Conservation (phyloP, 805 yeast genomes). For the Ogataea allantospora region DNA sequence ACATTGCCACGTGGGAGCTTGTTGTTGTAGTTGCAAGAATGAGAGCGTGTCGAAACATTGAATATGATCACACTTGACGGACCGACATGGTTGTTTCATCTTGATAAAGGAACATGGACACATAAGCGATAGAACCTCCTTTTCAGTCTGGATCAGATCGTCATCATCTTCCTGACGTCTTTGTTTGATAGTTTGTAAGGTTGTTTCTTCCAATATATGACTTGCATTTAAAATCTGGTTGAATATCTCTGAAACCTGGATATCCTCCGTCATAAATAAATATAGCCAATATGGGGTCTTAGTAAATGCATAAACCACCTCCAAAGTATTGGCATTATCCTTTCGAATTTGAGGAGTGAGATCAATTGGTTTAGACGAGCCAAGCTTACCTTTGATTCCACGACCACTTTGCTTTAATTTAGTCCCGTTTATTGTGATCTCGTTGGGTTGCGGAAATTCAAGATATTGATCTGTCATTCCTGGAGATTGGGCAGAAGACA, state of each 20-base stretch:
- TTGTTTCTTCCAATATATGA: constrained; percentile 48
- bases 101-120: constrained; percentile 78
- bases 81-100: constrained; percentile 69
- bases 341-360: constrained; percentile 49
- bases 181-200: constrained; percentile 36
- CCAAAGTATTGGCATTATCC: constrained; percentile 39
- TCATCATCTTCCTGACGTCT: constrained; percentile 48
- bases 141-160: constrained; percentile 67
- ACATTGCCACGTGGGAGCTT: constrained; percentile 84
- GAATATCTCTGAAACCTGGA: constrained; percentile 42
- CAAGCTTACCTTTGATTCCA: constrained; percentile 74
- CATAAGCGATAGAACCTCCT: constrained; percentile 59
- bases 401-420: constrained; percentile 53
- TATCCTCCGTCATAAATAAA: constrained; percentile 56
- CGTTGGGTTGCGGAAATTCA: constrained; percentile 72
- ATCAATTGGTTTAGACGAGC: constrained; percentile 82
- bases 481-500: constrained; percentile 47
- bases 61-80: constrained; percentile 70
- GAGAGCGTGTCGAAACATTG: constrained; percentile 86
- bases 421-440: constrained; percentile 57
- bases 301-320: constrained; percentile 59
- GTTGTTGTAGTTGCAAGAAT: constrained; percentile 71
- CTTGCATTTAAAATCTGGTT: constrained; percentile 43
- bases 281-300: constrained; percentile 48
- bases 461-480: constrained; percentile 32